Evolutionary conservation across 225 moss, liverwort and hornwort genomes (phyloP), one percentile per base, ranked within the genome.

Genomic region (Physcomitrellopsis africana): DNA sequence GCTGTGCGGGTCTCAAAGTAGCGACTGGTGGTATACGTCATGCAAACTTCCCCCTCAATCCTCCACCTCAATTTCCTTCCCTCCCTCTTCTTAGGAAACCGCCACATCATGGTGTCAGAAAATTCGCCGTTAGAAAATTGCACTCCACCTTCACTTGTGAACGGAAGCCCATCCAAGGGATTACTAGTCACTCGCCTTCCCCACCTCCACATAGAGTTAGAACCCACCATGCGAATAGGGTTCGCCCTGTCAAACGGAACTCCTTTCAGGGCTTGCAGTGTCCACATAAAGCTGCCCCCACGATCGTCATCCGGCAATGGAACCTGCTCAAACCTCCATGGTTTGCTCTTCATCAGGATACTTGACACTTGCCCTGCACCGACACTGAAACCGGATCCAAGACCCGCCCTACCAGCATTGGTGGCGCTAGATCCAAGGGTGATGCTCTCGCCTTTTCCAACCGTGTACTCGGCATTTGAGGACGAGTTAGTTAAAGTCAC

Each of bases 261-360:
- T 6, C 76, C 79, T 58, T 82, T 82, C 72, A 82, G 60, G 14
- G 72, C 67, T 43, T 82, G 72, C 8, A 85, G 53, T 14, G 76
- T 79, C 85, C 73, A 82, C 67, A 63, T 72, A 72, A 85, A 85
- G 62, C 68, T 65, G 9, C 72, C 76, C 3, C 73, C 76, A 15
- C 65, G 76, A 52, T 81, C 58, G 32, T 51, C 15, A 22, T 79
- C 55, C 3, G 14, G 45, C 10, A 79, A 9, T 0, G 72, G 65
- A 15, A 79, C 63, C 63, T 85, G 79, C 69, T 85, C 79, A 72
- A 81, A 85, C 5, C 79, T 67, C 85, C 81, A 85, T 0, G 72
- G 72, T 14, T 16, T 79, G 60, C 68, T 72, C 58, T 75, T 81
- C 75, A 81, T 63, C 3, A 59, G 27, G 4, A 64, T 32, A 59